Base-by-base conservation (phyloP, 2,329 filamentous ascomycete species). In the Botryotinia convoluta region DNA sequence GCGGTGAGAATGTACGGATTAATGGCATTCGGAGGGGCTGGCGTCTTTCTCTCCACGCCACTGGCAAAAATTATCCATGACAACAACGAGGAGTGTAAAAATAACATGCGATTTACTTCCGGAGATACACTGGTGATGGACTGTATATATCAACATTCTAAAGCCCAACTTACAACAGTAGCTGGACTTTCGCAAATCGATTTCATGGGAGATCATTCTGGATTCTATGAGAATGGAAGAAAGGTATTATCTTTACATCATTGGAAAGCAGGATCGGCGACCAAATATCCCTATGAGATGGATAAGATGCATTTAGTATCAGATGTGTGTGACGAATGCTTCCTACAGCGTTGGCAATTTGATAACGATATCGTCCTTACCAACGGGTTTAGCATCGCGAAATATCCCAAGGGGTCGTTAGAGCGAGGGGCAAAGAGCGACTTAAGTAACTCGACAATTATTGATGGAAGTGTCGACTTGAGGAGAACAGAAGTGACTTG, bases 321-420 rank as follows among this genome's bases (percentile, higher is more conserved):
- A 35, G 76, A 80, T 62, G 74, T 80, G 6, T 81, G 78, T 73
- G 77, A 79, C 44, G 83, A 84, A 70, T 86, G 84, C 63, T 81
- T 86, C 57, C 77, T 86, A 51, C 84, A 84, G 60, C 82, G 85
- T 65, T 86, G 83, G 82, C 80, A 81, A 32, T 86, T 86, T 69
- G 76, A 78, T 9, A 81, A 85, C 44, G 82, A 82, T 45, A 81
- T 83, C 76, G 78, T 85, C 29, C 79, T 86, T 48, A 83, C 83
- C 5, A 86, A 86, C 72, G 85, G 84, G 0, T 86, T 83, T 72
- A 85, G 84, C 2, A 80, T 86, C 63, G 79, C 82, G 42, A 80
- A 81, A 60, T 85, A 86, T 71, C 76, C 72, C 32, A 39, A 70
- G 3, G 65, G 67, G 22, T 48, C 65, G 26, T 63, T 73, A 22